phyloP scores from a whole-genome alignment of 257 asterid species.

The Penstemon newberryi region DNA sequence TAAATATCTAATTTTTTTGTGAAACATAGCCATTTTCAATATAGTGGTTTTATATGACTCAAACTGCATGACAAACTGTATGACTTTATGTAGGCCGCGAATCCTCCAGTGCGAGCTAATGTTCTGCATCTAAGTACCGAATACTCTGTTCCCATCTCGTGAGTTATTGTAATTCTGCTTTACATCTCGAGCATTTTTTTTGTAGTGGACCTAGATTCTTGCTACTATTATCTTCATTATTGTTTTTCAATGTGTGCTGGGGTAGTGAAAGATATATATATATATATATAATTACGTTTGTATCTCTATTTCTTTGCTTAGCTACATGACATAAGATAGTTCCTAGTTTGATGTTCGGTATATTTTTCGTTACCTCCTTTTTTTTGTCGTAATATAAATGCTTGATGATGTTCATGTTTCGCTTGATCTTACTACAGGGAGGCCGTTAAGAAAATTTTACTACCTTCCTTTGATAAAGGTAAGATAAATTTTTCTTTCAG shows the following conservation, averaged over 20 bases:
- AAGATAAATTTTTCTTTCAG: slow-evolving; percentile 30
- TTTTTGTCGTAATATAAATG: slow-evolving; percentile 17
- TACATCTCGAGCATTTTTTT: slow-evolving; percentile 2
- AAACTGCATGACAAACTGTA: slow-evolving; percentile 21
- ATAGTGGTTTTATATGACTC: slow-evolving; percentile 11
- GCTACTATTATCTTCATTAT: not conserved
- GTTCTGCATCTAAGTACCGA: slow-evolving; percentile 68
- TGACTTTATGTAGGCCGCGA: slow-evolving; percentile 55
- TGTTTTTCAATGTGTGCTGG: not conserved
- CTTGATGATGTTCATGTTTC: slow-evolving; percentile 28
- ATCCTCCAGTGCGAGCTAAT: slow-evolving; percentile 92
- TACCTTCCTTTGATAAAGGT: slow-evolving; percentile 78
- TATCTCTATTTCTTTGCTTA: too few relatives aligned
- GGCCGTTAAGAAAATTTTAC: slow-evolving; percentile 57
- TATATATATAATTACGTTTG: too few relatives aligned
- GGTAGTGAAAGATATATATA: too few relatives aligned
- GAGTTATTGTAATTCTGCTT: slow-evolving; percentile 37
- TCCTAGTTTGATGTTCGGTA: too few relatives aligned
- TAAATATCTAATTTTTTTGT: slow-evolving; percentile 26
- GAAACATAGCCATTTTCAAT: not conserved
- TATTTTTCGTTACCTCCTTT: not conserved
- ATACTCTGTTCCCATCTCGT: slow-evolving; percentile 77
- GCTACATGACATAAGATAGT: not conserved
- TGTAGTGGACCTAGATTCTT: not conserved
- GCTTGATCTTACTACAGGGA: slow-evolving; percentile 55